phyloP scores from a whole-genome alignment of 495 filamentous ascomycete genomes.

The Penicillium herquei region DNA sequence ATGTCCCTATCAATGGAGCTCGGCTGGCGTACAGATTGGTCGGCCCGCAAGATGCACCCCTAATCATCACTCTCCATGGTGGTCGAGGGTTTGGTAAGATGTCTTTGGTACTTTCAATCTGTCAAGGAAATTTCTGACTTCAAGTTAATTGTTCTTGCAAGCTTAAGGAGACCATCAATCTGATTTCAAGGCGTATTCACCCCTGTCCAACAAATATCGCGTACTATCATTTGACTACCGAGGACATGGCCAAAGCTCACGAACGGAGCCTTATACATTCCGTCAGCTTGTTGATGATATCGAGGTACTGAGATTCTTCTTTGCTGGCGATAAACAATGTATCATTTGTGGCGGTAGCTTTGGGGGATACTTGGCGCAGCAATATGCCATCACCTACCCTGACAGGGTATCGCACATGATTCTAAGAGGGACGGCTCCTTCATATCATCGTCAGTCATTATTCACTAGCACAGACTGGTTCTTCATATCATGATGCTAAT shows the following conservation, averaged over 20 bases:
- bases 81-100: slow-evolving; percentile 5
- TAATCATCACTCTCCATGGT: slow-evolving; percentile 9
- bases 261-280: slow-evolving; percentile 8
- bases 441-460: slow-evolving; percentile 6
- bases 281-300: slow-evolving; percentile 5
- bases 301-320: background rate
- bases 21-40: slow-evolving; percentile 1
- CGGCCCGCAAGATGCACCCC: slow-evolving; percentile 6
- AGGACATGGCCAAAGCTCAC: slow-evolving; percentile 11
- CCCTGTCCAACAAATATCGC: slow-evolving; percentile 1
- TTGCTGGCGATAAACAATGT: background rate
- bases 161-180: slow-evolving; percentile 3
- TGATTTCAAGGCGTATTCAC: slow-evolving; percentile 8
- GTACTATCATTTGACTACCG: slow-evolving; percentile 8
- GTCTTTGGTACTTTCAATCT: background rate
- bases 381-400: slow-evolving; percentile 11
- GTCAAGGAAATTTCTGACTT: background rate
- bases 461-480: too few species aligned
- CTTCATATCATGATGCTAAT: background rate
- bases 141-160: background rate
- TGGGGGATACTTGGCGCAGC: slow-evolving; percentile 6
- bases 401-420: slow-evolving; percentile 5
- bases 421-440: slow-evolving; percentile 8
- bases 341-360: slow-evolving; percentile 8
- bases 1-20: slow-evolving; percentile 1